Percentiles rank a stretch among this genome's conserved stretches.
Evolutionary conservation across 768 basidiomycete genomes (phyloP).

Genomic region (Russula griseocarnosa): DNA sequence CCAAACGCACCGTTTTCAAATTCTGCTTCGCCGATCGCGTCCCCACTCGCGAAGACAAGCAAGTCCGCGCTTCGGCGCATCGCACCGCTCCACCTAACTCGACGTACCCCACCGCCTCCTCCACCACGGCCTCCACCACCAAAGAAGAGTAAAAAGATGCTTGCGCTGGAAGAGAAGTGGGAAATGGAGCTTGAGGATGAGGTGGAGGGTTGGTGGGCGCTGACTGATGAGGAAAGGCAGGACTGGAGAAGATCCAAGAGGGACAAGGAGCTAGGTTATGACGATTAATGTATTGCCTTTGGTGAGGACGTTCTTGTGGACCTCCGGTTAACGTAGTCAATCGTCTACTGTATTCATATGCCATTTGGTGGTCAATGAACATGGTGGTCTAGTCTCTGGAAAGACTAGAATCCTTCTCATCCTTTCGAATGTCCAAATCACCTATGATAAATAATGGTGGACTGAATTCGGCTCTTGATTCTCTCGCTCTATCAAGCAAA

Average conservation of each 20-base stretch:
- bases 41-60: slow-evolving; percentile 63
- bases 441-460: not conserved
- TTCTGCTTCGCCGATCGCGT: slow-evolving; percentile 43
- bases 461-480: not conserved
- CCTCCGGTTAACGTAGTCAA: not conserved
- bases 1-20: slow-evolving; percentile 57
- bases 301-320: not conserved
- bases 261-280: slow-evolving; percentile 53
- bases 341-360: not conserved
- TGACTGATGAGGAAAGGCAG: slow-evolving; percentile 37
- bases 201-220: slow-evolving; percentile 54
- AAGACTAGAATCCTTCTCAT: no score
- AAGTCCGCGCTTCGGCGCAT: slow-evolving; percentile 59
- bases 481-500: not conserved
- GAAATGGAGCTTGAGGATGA: slow-evolving; percentile 74
- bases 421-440: not conserved
- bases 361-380: not conserved
- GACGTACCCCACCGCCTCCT: slow-evolving; percentile 69
- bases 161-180: slow-evolving; percentile 72
- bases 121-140: slow-evolving; percentile 64
- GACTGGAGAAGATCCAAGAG: slow-evolving; percentile 56
- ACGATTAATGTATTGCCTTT: slow-evolving; percentile 29
- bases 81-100: slow-evolving; percentile 71
- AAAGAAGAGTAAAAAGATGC: slow-evolving; percentile 77
- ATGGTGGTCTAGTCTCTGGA: not conserved